These are phyloP conservation scores for Colletotrichum sp. DNA, from an alignment of 2,329 filamentous ascomycete genomes.

Conservation along the genomic window DNA sequence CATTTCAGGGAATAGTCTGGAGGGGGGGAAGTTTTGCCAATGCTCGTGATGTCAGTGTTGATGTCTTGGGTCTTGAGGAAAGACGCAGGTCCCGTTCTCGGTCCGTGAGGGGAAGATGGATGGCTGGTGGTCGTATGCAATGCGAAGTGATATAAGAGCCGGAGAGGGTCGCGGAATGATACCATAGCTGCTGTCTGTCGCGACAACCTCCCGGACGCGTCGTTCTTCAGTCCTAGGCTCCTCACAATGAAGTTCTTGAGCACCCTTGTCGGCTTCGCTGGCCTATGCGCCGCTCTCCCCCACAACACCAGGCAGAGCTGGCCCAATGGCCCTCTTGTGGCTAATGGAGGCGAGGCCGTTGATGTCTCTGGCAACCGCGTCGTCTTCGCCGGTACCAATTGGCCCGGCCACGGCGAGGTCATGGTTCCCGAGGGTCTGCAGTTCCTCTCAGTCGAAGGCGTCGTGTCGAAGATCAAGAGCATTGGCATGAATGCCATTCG, in stretches of 20 bases:
- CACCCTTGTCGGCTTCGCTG: conserved; percentile 18
- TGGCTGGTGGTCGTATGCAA: neutral
- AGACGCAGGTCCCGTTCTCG: conserved; percentile 2
- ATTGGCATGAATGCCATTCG: conserved; percentile 69
- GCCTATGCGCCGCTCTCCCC: conserved; percentile 13
- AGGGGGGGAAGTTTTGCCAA: neutral
- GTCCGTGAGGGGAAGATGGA: neutral
- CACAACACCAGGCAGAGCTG: conserved; percentile 28
- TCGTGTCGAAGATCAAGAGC: conserved; percentile 62
- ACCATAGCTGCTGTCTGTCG: neutral
- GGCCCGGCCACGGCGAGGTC: conserved; percentile 65
- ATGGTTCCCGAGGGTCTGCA: conserved; percentile 71
- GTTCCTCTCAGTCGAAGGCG: conserved; percentile 60
- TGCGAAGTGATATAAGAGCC: neutral
- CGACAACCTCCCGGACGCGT: neutral
- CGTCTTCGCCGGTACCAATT: conserved; percentile 63
- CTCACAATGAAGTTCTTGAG: conserved; percentile 23
- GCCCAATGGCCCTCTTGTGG: conserved; percentile 48
- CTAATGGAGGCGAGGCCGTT: conserved; percentile 46
- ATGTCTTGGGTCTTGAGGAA: neutral
- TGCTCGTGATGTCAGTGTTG: conserved; percentile 18
- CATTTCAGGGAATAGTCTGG: neutral
- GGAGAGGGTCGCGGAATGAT: neutral
- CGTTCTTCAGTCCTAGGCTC: neutral
- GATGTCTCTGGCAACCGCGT: conserved; percentile 47